A percentile compares a stretch with the other conserved stretches of the same genome.
phyloP scores from a whole-genome alignment of 768 basidiomycete genomes.

The Pleurotus platypus region DNA sequence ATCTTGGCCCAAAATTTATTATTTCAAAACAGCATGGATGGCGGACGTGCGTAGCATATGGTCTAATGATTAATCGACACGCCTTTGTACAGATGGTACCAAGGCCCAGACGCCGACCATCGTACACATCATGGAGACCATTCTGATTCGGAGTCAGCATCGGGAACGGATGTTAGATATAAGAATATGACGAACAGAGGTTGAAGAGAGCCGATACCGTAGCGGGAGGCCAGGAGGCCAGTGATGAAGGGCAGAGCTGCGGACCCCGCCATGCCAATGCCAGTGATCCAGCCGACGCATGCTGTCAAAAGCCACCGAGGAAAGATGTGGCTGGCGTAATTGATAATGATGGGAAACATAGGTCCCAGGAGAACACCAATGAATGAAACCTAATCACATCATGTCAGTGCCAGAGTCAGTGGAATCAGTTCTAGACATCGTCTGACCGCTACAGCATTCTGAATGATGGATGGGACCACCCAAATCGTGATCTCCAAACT shows the following conservation, averaged over 20 bases:
- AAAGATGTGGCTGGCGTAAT: conserved; percentile 29
- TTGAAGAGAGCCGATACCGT: conserved; percentile 43
- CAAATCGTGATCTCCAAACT: conserved; percentile 49
- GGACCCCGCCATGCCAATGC: conserved; percentile 47
- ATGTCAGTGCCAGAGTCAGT: background rate
- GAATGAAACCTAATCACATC: conserved; percentile 29
- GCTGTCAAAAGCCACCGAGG: conserved; percentile 31
- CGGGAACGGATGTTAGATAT: background rate
- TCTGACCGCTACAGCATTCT: conserved; percentile 43
- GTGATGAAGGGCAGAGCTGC: conserved; percentile 42
- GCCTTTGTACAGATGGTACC: conserved; percentile 16
- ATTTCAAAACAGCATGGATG: conserved; percentile 5
- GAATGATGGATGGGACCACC: conserved; percentile 48
- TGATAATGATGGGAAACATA: conserved; percentile 44
- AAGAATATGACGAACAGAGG: conserved; percentile 36
- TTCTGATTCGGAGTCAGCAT: conserved; percentile 2
- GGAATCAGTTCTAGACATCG: background rate
- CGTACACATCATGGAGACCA: conserved; percentile 20
- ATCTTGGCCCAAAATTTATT: background rate
- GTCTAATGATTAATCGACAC: conserved; percentile 11
- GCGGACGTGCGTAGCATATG: background rate
- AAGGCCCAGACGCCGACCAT: conserved; percentile 21
- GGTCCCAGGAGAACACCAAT: conserved; percentile 52
- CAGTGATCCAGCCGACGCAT: conserved; percentile 49
- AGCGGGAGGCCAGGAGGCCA: conserved; percentile 36